Evolutionary conservation across 2,329 filamentous ascomycete genomes (phyloP).

Genomic region (Cladorrhinum sp.): DNA sequence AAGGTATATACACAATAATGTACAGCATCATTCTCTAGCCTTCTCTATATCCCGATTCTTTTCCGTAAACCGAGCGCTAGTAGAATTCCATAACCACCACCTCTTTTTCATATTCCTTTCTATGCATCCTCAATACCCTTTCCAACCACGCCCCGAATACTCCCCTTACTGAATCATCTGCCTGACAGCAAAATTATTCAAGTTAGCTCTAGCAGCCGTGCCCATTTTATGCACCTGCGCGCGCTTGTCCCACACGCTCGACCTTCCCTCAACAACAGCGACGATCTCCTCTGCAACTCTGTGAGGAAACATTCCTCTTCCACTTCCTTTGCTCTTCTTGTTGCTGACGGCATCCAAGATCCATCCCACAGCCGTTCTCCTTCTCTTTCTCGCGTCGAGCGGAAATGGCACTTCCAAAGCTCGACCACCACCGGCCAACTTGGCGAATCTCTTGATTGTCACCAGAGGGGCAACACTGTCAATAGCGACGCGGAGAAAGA

Average conservation of each 20-base stretch:
- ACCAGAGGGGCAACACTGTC: constrained; percentile 91
- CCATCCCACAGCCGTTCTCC: constrained; percentile 80
- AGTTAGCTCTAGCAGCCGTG: constrained; percentile 74
- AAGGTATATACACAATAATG: not conserved
- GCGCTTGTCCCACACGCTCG: constrained; percentile 79
- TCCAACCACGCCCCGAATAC: not conserved
- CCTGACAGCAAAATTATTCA: constrained; percentile 42
- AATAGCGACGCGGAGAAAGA: constrained; percentile 85
- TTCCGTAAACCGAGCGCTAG: too few relatives aligned
- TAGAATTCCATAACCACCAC: too few relatives aligned
- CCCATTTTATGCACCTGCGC: constrained; percentile 75
- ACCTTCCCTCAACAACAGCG: constrained; percentile 81
- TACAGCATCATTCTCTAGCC: not conserved
- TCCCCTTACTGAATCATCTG: constrained; percentile 9
- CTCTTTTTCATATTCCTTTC: too few relatives aligned
- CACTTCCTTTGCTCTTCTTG: constrained; percentile 69
- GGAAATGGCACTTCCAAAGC: constrained; percentile 81
- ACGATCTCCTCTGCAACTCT: constrained; percentile 84
- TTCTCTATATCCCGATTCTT: not conserved
- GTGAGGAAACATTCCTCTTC: constrained; percentile 68
- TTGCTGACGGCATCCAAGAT: constrained; percentile 82
- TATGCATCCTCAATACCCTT: not conserved
- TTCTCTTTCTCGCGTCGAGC: constrained; percentile 68
- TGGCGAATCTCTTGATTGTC: constrained; percentile 71
- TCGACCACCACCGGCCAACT: constrained; percentile 80